These are phyloP conservation scores for Coniferiporia weirii DNA, from an alignment of 1,284 basidiomycete genomes.

Conservation along the genomic window DNA sequence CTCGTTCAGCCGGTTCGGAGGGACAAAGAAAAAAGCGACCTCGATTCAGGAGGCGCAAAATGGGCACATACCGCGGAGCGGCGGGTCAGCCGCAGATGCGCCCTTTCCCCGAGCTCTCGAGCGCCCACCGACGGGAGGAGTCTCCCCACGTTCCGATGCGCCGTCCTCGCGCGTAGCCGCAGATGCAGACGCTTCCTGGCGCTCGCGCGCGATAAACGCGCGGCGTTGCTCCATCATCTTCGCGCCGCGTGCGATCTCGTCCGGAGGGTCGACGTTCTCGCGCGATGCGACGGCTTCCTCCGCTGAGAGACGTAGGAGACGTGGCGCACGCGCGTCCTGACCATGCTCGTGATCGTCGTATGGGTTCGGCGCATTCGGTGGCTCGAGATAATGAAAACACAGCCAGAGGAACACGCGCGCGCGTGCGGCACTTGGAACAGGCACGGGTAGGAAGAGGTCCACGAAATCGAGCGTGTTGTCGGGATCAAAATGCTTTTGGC, in stretches of 20 bases:
- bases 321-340: conserved; percentile 36
- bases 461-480: conserved; percentile 48
- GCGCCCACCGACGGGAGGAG: conserved; percentile 2
- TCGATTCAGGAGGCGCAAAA: background rate
- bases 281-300: conserved; percentile 37
- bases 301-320: conserved; percentile 44
- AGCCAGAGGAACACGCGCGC: conserved; percentile 65
- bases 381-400: conserved; percentile 55
- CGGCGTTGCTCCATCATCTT: conserved; percentile 62
- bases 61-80: background rate
- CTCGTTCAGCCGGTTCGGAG: background rate
- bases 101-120: background rate
- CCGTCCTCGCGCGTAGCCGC: background rate
- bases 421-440: conserved; percentile 54
- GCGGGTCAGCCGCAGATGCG: background rate
- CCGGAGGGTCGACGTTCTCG: conserved; percentile 66
- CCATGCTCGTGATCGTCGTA: conserved; percentile 22
- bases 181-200: background rate
- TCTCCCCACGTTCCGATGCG: background rate
- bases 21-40: background rate
- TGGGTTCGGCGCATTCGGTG: conserved; percentile 23
- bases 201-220: conserved; percentile 41
- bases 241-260: conserved; percentile 62
- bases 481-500: conserved; percentile 48
- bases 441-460: conserved; percentile 61